Percentiles rank a stretch among this genome's conserved stretches.
Evolutionary conservation across 208 protist genomes (phyloP).

Genomic region (Wallacemonas sp.): DNA sequence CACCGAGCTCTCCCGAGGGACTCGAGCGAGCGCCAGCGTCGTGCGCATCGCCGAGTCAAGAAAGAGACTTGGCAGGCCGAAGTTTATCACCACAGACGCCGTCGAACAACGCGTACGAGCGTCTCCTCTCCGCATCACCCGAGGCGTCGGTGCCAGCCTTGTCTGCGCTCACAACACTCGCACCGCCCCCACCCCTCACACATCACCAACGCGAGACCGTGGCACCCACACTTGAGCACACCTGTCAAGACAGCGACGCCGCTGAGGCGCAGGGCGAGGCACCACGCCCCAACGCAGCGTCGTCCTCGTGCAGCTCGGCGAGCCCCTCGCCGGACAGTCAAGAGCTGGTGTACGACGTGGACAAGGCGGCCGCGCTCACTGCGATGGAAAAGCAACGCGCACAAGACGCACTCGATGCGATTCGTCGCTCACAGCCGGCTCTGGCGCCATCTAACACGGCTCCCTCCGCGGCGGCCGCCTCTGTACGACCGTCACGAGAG

Average conservation of each 20-base stretch:
- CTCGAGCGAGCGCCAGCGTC: not conserved
- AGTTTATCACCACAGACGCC: conserved; percentile 2
- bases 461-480: not conserved
- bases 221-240: no score
- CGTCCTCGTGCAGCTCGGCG: not conserved
- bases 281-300: not conserved
- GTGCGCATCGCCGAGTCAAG: not conserved
- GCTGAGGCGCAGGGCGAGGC: no score
- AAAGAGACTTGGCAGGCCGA: not conserved
- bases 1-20: not conserved
- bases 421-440: not conserved
- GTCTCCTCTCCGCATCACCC: conserved; percentile 4
- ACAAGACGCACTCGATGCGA: not conserved
- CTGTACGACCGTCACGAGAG: not conserved
- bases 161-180: not conserved
- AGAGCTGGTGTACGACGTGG: conserved; percentile 7
- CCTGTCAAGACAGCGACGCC: no score
- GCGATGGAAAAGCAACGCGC: not conserved
- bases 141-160: not conserved
- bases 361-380: not conserved
- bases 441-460: not conserved
- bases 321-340: not conserved
- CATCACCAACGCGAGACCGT: no score
- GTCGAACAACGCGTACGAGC: not conserved
- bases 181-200: not conserved